phyloP scores from a whole-genome alignment of 306 rosid genomes.

The Prunus fruticosa region DNA sequence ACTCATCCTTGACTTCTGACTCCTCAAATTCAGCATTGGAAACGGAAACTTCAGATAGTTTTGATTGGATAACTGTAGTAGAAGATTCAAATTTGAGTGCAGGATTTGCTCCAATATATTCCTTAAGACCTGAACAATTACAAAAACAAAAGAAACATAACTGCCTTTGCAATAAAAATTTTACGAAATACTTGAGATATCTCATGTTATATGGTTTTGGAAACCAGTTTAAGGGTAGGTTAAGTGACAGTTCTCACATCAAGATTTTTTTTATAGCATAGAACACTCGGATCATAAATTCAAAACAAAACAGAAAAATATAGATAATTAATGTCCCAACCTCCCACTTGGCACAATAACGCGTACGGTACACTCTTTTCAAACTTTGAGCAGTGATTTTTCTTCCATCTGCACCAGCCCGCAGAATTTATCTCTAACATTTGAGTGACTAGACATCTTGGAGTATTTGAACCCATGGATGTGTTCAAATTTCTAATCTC shows the following conservation, averaged over 20 bases:
- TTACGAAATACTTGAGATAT: neutral
- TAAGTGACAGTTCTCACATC: neutral
- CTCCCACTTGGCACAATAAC: conserved; percentile 87
- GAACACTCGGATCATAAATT: neutral
- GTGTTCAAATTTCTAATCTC: conserved; percentile 75
- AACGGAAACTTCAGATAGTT: conserved; percentile 41
- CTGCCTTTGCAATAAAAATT: neutral
- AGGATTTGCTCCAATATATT: conserved; percentile 86
- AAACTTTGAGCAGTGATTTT: conserved; percentile 60
- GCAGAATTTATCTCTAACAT: conserved; percentile 76
- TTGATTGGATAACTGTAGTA: conserved; percentile 46
- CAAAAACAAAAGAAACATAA: conserved; percentile 20
- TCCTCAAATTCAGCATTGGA: conserved; percentile 49
- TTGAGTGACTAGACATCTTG: conserved; percentile 79
- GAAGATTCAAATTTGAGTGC: conserved; percentile 39
- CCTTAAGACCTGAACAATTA: conserved; percentile 72
- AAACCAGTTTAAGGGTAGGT: neutral
- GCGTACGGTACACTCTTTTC: conserved; percentile 88
- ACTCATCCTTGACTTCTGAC: conserved; percentile 64
- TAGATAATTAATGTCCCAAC: conserved; percentile 38
- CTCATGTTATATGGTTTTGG: neutral
- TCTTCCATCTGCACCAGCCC: conserved; percentile 81
- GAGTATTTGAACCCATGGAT: conserved; percentile 56
- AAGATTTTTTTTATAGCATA: neutral
- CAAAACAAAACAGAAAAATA: conserved; percentile 4